Conservation (phyloP, 495 filamentous ascomycete genomes). For the Rhypophila decipiens region DNA sequence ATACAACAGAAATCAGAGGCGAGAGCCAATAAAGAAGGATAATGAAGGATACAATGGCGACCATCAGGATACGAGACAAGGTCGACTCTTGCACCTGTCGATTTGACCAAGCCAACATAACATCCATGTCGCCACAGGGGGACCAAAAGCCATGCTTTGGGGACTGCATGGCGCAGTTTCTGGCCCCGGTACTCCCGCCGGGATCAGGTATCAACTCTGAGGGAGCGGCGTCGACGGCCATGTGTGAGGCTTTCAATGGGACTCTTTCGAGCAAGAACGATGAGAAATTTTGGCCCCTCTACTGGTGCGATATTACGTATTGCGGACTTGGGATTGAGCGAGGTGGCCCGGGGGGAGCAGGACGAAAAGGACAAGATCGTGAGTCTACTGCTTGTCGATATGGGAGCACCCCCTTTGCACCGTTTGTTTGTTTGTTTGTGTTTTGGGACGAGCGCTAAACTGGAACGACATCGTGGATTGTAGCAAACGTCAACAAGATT, state of each 20-base stretch:
- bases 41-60: too few species aligned
- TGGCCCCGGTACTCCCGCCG: conserved; percentile 4
- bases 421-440: too few species aligned
- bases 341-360: too few species aligned
- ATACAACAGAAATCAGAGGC: too few species aligned
- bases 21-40: too few species aligned
- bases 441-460: conserved; percentile 16
- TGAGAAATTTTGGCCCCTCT: conserved; percentile 31
- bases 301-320: conserved; percentile 39
- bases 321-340: conserved; percentile 36
- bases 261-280: conserved; percentile 8
- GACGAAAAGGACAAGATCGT: conserved; percentile 34
- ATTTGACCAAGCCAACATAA: conserved; percentile 14
- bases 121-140: not conserved
- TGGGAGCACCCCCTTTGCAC: too few species aligned
- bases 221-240: too few species aligned
- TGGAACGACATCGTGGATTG: conserved; percentile 2
- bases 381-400: too few species aligned
- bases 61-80: too few species aligned
- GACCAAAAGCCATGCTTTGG: conserved; percentile 15
- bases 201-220: too few species aligned
- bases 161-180: conserved; percentile 19
- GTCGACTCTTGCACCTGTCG: conserved; percentile 16
- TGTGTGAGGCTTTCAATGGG: conserved; percentile 14
- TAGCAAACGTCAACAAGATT: conserved; percentile 38